Evolutionary conservation across 2,329 filamentous ascomycete genomes (phyloP).

Genomic region (Cordyceps javanica): DNA sequence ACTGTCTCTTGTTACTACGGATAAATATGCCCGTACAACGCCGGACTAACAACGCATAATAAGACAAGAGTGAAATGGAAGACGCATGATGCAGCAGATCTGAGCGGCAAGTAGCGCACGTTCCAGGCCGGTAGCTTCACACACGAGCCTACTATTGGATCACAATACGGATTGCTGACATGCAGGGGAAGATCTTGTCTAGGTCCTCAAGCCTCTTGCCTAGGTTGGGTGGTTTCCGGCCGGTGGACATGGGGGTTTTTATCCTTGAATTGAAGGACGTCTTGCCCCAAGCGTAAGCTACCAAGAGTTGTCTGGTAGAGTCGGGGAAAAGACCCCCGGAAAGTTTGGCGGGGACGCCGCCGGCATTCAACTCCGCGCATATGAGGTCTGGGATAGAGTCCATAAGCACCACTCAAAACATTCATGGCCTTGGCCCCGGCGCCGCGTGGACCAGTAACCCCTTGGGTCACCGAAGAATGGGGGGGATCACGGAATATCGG

Average conservation of each 20-base stretch:
- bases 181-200: neutral
- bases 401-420: neutral
- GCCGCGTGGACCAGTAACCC: neutral
- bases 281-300: neutral
- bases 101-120: neutral
- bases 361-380: neutral
- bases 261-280: neutral
- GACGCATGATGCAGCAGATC: neutral
- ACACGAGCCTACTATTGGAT: neutral
- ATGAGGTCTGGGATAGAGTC: neutral
- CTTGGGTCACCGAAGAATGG: constrained; percentile 2
- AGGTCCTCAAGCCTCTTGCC: too few species aligned
- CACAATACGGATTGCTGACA: neutral
- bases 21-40: neutral
- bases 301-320: neutral
- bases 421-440: too few species aligned
- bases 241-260: neutral
- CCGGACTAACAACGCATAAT: neutral
- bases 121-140: neutral
- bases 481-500: neutral
- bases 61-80: neutral
- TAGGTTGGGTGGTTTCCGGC: neutral
- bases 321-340: neutral
- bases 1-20: neutral
- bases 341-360: neutral